Evolutionary conservation across 306 rosid species (phyloP).

Genomic region (Alnus rubra): DNA sequence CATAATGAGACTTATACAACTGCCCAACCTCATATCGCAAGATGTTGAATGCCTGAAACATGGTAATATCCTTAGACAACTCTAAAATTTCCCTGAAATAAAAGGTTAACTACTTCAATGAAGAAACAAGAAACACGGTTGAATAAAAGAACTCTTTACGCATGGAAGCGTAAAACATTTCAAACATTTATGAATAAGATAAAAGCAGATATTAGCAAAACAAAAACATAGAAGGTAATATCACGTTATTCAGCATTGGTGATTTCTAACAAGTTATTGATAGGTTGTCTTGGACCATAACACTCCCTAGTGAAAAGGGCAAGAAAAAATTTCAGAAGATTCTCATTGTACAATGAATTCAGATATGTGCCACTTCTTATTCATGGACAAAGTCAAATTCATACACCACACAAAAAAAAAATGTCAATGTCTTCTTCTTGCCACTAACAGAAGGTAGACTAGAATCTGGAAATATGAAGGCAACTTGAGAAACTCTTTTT

Average conservation of each 20-base stretch:
- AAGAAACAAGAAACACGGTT: conserved; percentile 20
- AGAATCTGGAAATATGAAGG: not conserved
- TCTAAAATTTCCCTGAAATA: conserved; percentile 44
- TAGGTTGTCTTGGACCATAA: not conserved
- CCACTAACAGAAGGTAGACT: not conserved
- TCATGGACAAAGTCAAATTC: not conserved
- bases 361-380: not conserved
- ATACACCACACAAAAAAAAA: not conserved
- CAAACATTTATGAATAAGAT: not conserved
- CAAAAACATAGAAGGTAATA: not conserved
- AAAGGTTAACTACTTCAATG: conserved; percentile 43
- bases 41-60: conserved; percentile 86
- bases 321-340: not conserved
- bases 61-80: conserved; percentile 45
- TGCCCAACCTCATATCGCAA: conserved; percentile 84
- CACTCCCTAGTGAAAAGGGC: not conserved
- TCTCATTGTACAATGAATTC: not conserved
- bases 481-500: not conserved
- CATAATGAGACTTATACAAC: conserved; percentile 77
- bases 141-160: not conserved
- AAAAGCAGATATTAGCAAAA: not conserved
- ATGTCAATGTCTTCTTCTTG: not conserved
- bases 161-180: not conserved
- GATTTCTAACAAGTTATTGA: not conserved
- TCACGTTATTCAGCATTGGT: not conserved